Evolutionary conservation across 176 grass and related monocot species (phyloP).

Genomic region (Bothriochloa decipiens): DNA sequence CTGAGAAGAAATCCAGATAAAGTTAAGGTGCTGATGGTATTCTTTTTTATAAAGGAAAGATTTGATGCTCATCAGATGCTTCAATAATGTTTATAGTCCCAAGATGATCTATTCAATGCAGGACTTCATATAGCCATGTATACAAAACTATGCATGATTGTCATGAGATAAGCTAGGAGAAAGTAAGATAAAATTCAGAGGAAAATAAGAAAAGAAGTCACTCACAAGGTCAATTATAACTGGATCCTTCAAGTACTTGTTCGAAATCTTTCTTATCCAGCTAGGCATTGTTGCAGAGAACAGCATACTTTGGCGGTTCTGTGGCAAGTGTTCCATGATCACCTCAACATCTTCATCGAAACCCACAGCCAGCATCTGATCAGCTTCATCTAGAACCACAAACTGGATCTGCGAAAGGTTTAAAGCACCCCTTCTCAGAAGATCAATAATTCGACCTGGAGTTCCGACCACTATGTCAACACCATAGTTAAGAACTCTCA

Average conservation of each 20-base stretch:
- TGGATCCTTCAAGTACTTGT: no score
- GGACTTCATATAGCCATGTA: slow-evolving; percentile 12
- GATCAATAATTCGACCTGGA: slow-evolving; percentile 81
- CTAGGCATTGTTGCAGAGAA: slow-evolving; percentile 84
- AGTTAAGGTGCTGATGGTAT: neutral
- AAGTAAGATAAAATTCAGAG: neutral
- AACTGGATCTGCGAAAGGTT: slow-evolving; percentile 82
- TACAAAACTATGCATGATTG: neutral
- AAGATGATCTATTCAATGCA: neutral
- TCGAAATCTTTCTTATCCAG: neutral
- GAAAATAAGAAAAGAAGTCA: neutral
- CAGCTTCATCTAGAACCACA: slow-evolving; percentile 78
- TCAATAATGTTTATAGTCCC: neutral
- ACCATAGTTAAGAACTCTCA: slow-evolving; percentile 57
- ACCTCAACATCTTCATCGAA: slow-evolving; percentile 86
- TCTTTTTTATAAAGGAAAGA: slow-evolving; percentile 11
- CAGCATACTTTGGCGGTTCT: slow-evolving; percentile 73
- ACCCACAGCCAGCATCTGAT: slow-evolving; percentile 84
- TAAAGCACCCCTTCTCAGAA: slow-evolving; percentile 71
- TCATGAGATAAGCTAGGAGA: neutral
- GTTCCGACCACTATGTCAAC: slow-evolving; percentile 74
- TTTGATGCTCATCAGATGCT: slow-evolving; percentile 19
- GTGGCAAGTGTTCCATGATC: slow-evolving; percentile 71
- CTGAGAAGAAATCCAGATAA: slow-evolving; percentile 9
- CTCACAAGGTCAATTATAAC: slow-evolving; percentile 43